These are phyloP conservation scores for Neurospora sp. DNA, from an alignment of 495 filamentous ascomycete genomes.

Conservation along the genomic window DNA sequence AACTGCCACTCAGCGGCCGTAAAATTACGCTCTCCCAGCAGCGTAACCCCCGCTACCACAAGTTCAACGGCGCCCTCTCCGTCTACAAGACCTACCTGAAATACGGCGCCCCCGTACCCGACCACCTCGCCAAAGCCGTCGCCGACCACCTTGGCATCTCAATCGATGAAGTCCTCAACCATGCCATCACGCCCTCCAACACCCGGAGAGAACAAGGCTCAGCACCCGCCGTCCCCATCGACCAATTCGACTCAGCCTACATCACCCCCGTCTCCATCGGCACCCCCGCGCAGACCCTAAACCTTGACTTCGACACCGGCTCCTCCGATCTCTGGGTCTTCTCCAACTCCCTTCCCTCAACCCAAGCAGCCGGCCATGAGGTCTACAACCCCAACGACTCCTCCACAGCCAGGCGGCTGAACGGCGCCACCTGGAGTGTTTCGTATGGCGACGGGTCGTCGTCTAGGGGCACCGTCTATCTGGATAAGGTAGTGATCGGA, in stretches of 20 bases:
- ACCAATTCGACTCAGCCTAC: conserved; percentile 54
- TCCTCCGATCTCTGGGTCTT: conserved; percentile 63
- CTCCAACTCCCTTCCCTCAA: conserved; percentile 15
- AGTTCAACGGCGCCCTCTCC: conserved; percentile 41
- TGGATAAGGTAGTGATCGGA: conserved; percentile 61
- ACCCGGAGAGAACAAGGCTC: conserved; percentile 31
- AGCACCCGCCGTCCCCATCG: conserved; percentile 45
- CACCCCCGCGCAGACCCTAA: conserved; percentile 45
- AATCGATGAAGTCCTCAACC: conserved; percentile 11
- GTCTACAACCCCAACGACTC: conserved; percentile 47
- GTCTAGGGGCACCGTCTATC: conserved; percentile 58
- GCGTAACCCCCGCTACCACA: conserved; percentile 33
- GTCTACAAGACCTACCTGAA: conserved; percentile 54
- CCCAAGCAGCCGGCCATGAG: conserved; percentile 38
- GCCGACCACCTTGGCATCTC: not conserved
- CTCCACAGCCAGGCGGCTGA: conserved; percentile 37
- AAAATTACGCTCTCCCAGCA: conserved; percentile 42
- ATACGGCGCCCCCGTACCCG: conserved; percentile 37
- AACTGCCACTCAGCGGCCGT: not conserved
- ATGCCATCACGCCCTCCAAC: not conserved
- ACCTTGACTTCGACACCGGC: conserved; percentile 68
- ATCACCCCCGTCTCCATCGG: conserved; percentile 60
- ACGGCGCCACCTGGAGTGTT: conserved; percentile 54
- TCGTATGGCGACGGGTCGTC: conserved; percentile 61
- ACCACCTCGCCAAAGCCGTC: conserved; percentile 28